Evolutionary conservation across 2,329 filamentous ascomycete genomes (phyloP), one percentile per base, ranked within the genome.

Genomic region (Beauveria sp.): DNA sequence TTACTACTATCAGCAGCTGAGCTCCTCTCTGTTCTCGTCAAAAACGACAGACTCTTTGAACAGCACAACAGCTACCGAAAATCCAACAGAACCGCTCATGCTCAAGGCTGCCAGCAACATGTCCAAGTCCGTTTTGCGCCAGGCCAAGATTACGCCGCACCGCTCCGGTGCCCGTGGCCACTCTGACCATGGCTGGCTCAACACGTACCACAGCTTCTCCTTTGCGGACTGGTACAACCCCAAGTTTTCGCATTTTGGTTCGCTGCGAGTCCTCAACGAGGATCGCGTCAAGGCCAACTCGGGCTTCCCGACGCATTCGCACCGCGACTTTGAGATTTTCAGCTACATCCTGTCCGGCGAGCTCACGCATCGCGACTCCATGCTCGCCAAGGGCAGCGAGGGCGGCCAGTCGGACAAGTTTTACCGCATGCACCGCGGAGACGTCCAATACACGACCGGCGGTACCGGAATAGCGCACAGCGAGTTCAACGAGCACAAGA

Each of bases 381-480:
- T 96, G 87, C 83, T 90, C 67, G 84, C 84, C 72, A 90, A 87
- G 74, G 85, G 84, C 51, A 74, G 78, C 22, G 86, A 88, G 69
- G 84, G 80, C 24, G 79, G 71, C 18, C 75, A 78, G 64, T 80
- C 81, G 48, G 84, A 89, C 70, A 79, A 84, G 66, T 90, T 89
- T 70, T 90, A 80, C 69, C 79, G 84, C 40, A 87, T 96, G 79
- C 83, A 83, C 68, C 80, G 90, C 43, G 90, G 91, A 14, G 91
- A 96, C 72, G 89, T 96, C 50, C 91, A 96, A 70, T 96, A 96
- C 74, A 96, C 91, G 10, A 92, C 88, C 16, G 91, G 90, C n/a
- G 91, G 91, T 59, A 91, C 85, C 5, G 86, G 86, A 67, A 84
- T 96, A 68, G 84, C 90, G 2, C 91, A 96, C 73, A 89, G 85